A percentile compares a stretch with the other conserved stretches of the same genome.
Evolutionary conservation across 2,329 filamentous ascomycete species (phyloP).

Genomic region (Chrysoporthe deuterocubensis): DNA sequence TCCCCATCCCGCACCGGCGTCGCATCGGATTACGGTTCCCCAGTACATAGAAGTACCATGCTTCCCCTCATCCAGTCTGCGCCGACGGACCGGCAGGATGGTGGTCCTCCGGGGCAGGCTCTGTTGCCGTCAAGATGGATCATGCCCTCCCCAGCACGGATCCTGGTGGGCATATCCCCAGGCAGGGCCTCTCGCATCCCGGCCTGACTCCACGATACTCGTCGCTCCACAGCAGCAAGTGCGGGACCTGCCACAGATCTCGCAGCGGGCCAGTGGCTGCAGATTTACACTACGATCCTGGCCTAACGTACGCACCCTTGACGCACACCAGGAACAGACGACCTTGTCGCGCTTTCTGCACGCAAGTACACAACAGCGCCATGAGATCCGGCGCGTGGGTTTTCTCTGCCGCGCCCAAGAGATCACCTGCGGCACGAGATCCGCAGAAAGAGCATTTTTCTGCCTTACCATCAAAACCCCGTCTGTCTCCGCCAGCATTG

Average conservation of each 20-base stretch:
- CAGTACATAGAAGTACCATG: not conserved
- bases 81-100: not conserved
- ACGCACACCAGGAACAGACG: not conserved
- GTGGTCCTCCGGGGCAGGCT: not conserved
- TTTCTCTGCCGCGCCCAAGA: not conserved
- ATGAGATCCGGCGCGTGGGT: not conserved
- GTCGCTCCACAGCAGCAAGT: not conserved
- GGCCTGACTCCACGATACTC: not conserved
- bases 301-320: not conserved
- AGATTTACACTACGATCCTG: not conserved
- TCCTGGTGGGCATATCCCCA: not conserved
- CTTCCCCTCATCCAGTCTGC: not conserved
- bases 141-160: not conserved
- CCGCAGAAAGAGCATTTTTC: not conserved
- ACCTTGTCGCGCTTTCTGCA: not conserved
- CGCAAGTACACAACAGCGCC: not conserved
- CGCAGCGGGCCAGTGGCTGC: constrained; percentile 7
- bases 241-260: constrained; percentile 7
- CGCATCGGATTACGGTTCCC: not conserved
- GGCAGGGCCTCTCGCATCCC: constrained; percentile 1
- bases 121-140: not conserved
- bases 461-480: not conserved
- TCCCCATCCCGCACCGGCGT: not conserved
- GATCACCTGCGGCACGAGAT: not conserved
- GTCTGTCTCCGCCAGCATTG: not conserved